Conservation (phyloP, 495 filamentous ascomycete species). For the Penicillium arizonense region DNA sequence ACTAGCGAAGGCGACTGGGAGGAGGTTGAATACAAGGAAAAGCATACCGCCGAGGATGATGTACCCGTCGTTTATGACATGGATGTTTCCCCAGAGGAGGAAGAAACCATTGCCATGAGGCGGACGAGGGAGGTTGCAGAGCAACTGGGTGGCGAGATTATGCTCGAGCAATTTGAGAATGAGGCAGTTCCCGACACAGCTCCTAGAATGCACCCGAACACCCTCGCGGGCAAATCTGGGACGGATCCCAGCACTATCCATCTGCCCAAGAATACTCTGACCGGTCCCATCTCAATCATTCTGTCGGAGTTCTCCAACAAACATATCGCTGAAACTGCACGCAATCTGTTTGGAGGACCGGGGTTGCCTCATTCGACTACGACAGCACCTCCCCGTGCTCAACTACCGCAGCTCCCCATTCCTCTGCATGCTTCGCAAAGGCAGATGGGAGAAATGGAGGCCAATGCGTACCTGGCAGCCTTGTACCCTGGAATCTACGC, state of each 20-base stretch:
- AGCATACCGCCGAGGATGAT: slow-evolving; percentile 20
- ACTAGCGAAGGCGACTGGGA: slow-evolving; percentile 59
- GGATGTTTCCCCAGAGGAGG: slow-evolving; percentile 27
- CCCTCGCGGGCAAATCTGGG: slow-evolving; percentile 58
- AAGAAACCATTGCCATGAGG: slow-evolving; percentile 33
- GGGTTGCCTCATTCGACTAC: slow-evolving; percentile 70
- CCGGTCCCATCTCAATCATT: slow-evolving; percentile 64
- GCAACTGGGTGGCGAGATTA: slow-evolving; percentile 46
- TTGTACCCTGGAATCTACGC: slow-evolving; percentile 82
- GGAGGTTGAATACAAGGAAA: slow-evolving; percentile 52
- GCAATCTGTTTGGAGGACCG: slow-evolving; percentile 68
- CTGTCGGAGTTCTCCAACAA: slow-evolving; percentile 64
- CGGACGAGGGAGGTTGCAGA: slow-evolving; percentile 46
- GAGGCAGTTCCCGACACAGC: slow-evolving; percentile 48
- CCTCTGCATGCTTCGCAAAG: slow-evolving; percentile 66
- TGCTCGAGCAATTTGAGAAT: slow-evolving; percentile 45
- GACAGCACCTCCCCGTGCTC: slow-evolving; percentile 48
- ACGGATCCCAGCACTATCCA: slow-evolving; percentile 69
- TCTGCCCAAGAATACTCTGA: slow-evolving; percentile 63
- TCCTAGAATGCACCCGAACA: slow-evolving; percentile 60
- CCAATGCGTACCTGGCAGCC: slow-evolving; percentile 76
- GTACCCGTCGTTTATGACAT: slow-evolving; percentile 40
- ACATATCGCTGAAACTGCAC: slow-evolving; percentile 69
- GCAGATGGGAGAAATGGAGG: slow-evolving; percentile 80
- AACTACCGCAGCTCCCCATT: slow-evolving; percentile 64